phyloP scores from a whole-genome alignment of 2,329 filamentous ascomycete genomes.

The Scytalidium lignicola region DNA sequence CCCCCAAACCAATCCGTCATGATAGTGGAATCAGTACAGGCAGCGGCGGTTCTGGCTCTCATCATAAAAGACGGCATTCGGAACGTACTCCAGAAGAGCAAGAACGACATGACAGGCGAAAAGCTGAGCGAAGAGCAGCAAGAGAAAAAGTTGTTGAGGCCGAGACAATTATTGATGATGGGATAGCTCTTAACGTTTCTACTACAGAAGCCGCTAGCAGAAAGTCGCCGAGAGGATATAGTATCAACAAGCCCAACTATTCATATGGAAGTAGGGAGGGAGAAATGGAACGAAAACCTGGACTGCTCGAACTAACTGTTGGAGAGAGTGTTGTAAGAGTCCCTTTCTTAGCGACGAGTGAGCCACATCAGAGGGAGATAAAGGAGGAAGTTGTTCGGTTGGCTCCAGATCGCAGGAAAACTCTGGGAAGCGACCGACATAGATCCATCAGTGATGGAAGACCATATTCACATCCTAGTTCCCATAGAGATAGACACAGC shows the following conservation, averaged over 20 bases:
- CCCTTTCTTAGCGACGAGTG: conserved; percentile 2
- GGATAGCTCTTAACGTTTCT: background rate
- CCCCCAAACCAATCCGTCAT: conserved; percentile 15
- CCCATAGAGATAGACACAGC: background rate
- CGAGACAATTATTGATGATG: background rate
- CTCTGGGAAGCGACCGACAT: background rate
- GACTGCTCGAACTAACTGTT: background rate
- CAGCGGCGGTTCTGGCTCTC: conserved; percentile 13
- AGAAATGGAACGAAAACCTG: background rate
- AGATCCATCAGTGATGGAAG: background rate
- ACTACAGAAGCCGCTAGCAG: background rate
- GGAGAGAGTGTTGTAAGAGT: conserved; percentile 2
- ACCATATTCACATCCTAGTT: background rate
- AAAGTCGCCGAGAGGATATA: background rate
- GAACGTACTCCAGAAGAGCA: conserved; percentile 23
- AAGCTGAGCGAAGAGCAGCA: conserved; percentile 18
- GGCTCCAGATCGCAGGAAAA: background rate
- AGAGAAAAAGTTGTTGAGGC: conserved; percentile 13
- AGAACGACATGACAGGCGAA: conserved; percentile 24
- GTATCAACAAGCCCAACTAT: too few species aligned
- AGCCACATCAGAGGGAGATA: conserved; percentile 1
- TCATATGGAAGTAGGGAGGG: conserved; percentile 1
- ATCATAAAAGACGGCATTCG: conserved; percentile 8
- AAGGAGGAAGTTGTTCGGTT: background rate
- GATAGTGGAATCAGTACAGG: conserved; percentile 25